Base-by-base conservation (phyloP, 441 rosid genomes). In the Pelargonium cotyledonis region DNA sequence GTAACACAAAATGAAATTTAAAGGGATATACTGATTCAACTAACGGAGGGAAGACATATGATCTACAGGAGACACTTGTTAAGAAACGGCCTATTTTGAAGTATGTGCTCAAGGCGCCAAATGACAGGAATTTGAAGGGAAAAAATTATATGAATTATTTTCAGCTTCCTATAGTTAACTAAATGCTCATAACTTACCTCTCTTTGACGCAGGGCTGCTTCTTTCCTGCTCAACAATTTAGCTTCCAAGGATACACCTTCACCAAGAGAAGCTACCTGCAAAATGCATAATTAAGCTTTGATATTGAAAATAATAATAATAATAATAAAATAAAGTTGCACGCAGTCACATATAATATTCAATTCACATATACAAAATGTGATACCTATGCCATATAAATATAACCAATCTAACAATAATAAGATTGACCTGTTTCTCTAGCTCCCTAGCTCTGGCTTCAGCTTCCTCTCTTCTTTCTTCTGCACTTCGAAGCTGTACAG, bases 211-310 rank as follows among this genome's bases (percentile, higher is more conserved):
- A 95, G 77, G 46, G 95, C 93, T 53, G 92, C 99, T 84, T 92
- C 99, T 80, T 89, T 95, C 88, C 99, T 87, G 84, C 82, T 88
- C 77, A 90, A 73, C 81, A 89, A 74, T 83, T 92, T 92, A 69
- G 98, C 97, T 81, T 95, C 99, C 61, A 95, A 73, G 70, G 99
- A 95, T 35, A 85, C 93, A 77, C 99, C 99, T 82, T 87, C 96
- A 72, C 98, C 98, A 74, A 95, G 89, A 63, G 89, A 79, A 74
- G 98, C 99, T 80, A 90, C 96, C 96, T 89, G 76, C 46, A 16
- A 29, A 78, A 18, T 40, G 35, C 57, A 73, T 35, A 78, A 74
- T 63, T 58, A 23, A 70, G 66, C 15, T 69, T 43, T 9, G 19
- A 67, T 72, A 58, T 63, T 8, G 11, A 44, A 7, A 23, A 23